Percentiles rank a stretch among this genome's conserved stretches.
These are phyloP conservation scores for Aechmea fasciata DNA, from an alignment of 176 grass and related monocot species.

Conservation along the genomic window DNA sequence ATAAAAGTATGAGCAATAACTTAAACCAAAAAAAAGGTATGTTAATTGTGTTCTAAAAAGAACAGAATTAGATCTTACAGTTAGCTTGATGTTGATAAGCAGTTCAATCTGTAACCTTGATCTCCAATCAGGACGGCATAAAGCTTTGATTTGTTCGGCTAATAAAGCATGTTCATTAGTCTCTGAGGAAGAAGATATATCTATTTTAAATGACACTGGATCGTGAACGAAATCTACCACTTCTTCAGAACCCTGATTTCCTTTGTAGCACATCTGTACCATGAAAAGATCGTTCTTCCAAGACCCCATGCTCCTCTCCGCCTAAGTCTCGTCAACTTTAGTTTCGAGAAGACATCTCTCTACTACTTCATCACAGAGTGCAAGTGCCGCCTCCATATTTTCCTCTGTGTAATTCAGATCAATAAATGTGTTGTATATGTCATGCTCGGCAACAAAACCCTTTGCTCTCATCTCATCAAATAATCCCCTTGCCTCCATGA, in stretches of 20 bases:
- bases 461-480: constrained; percentile 76
- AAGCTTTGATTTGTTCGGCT: no score
- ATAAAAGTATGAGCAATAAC: no score
- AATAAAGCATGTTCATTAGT: no score
- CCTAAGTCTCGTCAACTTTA: constrained; percentile 19
- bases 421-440: constrained; percentile 66
- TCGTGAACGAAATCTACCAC: background rate
- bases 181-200: no score
- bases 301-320: background rate
- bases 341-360: constrained; percentile 30
- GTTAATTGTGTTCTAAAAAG: no score
- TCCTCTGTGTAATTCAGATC: constrained; percentile 49
- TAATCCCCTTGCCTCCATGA: constrained; percentile 57
- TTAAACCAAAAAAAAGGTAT: no score
- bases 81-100: no score
- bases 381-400: constrained; percentile 63
- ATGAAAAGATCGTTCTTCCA: background rate
- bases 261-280: background rate
- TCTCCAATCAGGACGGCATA: no score
- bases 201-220: background rate
- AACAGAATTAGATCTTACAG: no score
- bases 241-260: background rate
- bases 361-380: constrained; percentile 66
- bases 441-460: constrained; percentile 46
- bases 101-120: no score